phyloP scores from a whole-genome alignment of 169 alveolate species.

The Haemoproteus tartakovskyi region DNA sequence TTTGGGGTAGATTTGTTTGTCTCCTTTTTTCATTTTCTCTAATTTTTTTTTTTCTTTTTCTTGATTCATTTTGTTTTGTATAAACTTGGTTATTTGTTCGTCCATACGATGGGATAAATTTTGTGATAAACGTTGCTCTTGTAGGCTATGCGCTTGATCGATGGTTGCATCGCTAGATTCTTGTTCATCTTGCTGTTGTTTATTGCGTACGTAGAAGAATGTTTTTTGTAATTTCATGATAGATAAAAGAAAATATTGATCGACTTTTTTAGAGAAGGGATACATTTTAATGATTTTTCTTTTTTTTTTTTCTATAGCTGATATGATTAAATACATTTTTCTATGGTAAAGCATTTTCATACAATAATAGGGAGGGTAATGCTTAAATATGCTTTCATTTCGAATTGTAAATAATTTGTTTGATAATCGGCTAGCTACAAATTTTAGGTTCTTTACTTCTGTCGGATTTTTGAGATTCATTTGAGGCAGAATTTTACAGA shows the following conservation, averaged over 20 bases:
- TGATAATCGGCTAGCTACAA: slow-evolving; percentile 11
- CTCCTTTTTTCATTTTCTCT: too few relatives aligned
- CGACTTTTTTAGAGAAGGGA: neutral
- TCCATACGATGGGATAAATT: too few relatives aligned
- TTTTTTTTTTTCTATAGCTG: slow-evolving; percentile 40
- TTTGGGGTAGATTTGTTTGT: too few relatives aligned
- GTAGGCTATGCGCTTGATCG: too few relatives aligned
- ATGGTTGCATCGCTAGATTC: too few relatives aligned
- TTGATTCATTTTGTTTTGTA: too few relatives aligned
- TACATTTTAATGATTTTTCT: slow-evolving; percentile 8
- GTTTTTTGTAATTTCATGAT: neutral
- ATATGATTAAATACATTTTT: slow-evolving; percentile 21
- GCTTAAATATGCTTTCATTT: slow-evolving; percentile 18
- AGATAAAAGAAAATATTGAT: slow-evolving; percentile 10
- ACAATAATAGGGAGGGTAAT: slow-evolving; percentile 56
- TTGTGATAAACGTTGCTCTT: too few relatives aligned
- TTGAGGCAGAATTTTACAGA: slow-evolving; percentile 11
- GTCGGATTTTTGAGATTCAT: slow-evolving; percentile 1
- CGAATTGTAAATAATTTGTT: slow-evolving; percentile 35
- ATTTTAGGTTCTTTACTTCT: slow-evolving; percentile 1
- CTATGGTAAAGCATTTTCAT: slow-evolving; percentile 41
- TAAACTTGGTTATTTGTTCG: too few relatives aligned
- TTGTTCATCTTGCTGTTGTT: too few relatives aligned
- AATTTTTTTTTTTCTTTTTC: too few relatives aligned
- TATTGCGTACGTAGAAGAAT: too few relatives aligned